phyloP scores from a whole-genome alignment of 305 asterid genomes.

The Petunia hybrid region DNA sequence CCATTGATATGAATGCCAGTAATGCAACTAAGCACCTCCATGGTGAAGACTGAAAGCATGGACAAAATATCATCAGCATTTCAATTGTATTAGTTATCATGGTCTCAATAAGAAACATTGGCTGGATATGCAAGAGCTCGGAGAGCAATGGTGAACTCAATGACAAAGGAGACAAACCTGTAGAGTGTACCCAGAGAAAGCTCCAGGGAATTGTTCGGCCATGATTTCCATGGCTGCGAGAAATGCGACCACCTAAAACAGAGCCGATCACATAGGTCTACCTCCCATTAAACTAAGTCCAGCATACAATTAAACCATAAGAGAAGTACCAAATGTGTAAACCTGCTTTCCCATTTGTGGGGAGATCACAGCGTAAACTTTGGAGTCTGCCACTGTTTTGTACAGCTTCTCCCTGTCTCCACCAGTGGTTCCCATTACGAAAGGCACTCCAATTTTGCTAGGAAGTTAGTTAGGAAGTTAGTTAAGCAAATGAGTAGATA shows the following conservation, averaged over 20 bases:
- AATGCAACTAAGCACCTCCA: not conserved
- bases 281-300: slow-evolving; percentile 26
- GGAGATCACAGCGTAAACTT: slow-evolving; percentile 87
- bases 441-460: slow-evolving; percentile 95
- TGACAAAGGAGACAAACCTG: slow-evolving; percentile 53
- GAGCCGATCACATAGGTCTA: slow-evolving; percentile 30
- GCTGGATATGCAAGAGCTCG: slow-evolving; percentile 10
- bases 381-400: slow-evolving; percentile 78
- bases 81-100: not conserved
- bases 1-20: not conserved
- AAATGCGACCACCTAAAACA: slow-evolving; percentile 87
- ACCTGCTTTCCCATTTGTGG: slow-evolving; percentile 99
- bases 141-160: not conserved
- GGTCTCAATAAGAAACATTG: not conserved
- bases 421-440: slow-evolving; percentile 98
- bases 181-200: slow-evolving; percentile 86
- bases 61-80: not conserved
- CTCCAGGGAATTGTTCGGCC: slow-evolving; percentile 95
- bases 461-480: not conserved
- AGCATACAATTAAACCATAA: not conserved
- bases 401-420: slow-evolving; percentile 89
- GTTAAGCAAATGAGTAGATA: too few species aligned
- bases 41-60: slow-evolving; percentile 3
- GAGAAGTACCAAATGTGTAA: slow-evolving; percentile 27
- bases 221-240: slow-evolving; percentile 93